Evolutionary conservation across 495 filamentous ascomycete genomes (phyloP).

Genomic region (Chaetomium cochliodes): DNA sequence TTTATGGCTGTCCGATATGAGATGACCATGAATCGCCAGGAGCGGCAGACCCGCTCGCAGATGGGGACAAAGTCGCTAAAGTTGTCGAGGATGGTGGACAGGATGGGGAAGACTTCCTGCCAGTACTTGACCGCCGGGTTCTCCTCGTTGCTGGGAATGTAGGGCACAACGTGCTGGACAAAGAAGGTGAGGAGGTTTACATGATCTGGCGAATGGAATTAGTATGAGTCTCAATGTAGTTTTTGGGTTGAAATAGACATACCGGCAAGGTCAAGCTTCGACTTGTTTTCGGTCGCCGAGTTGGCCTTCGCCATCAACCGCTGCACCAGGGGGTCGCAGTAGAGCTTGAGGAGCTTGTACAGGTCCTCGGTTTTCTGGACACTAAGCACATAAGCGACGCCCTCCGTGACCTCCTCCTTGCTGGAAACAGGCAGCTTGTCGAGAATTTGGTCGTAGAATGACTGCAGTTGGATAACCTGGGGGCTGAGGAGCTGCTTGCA

Average conservation of each 20-base stretch:
- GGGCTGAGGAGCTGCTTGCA: conserved; percentile 80
- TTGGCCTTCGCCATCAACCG: conserved; percentile 85
- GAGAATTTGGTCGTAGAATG: conserved; percentile 85
- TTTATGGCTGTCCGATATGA: conserved; percentile 88
- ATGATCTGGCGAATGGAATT: conserved; percentile 60
- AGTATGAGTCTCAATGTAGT: conserved; percentile 10
- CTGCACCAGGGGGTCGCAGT: conserved; percentile 87
- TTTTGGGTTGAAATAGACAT: conserved; percentile 32
- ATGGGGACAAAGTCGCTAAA: conserved; percentile 84
- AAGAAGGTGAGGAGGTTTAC: conserved; percentile 90
- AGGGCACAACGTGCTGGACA: conserved; percentile 73
- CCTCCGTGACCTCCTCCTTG: conserved; percentile 94
- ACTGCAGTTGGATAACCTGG: conserved; percentile 78
- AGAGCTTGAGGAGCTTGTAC: conserved; percentile 81
- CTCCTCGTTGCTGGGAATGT: conserved; percentile 65
- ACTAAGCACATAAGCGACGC: conserved; percentile 85
- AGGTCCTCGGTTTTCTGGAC: conserved; percentile 77
- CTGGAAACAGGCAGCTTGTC: conserved; percentile 79
- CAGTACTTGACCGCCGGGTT: conserved; percentile 97
- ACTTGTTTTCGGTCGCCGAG: conserved; percentile 73
- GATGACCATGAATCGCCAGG: conserved; percentile 94
- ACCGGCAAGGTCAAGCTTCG: conserved; percentile 81
- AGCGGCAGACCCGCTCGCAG: conserved; percentile 87
- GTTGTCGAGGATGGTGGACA: conserved; percentile 78
- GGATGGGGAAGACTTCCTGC: conserved; percentile 83